Evolutionary conservation across 1,284 basidiomycete genomes (phyloP), one percentile per base, ranked within the genome.

Genomic region (Laetiporus sulphureus): DNA sequence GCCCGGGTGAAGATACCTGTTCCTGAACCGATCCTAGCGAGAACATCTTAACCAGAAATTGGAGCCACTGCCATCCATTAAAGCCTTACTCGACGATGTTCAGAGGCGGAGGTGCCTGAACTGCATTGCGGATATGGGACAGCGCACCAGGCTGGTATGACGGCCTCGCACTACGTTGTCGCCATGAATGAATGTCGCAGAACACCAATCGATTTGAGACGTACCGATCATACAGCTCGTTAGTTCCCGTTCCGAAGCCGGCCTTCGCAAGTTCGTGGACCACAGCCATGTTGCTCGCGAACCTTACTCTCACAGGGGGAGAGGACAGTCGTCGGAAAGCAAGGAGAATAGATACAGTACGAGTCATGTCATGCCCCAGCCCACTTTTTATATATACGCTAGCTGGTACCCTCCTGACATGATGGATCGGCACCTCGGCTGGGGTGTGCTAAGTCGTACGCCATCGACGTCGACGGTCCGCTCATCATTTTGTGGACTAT

Each of bases 1-100:
- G 84, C 82, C 13, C 86, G 75, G 18, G 87, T 89, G 59, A 88
- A 90, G 37, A 90, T 75, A 3, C 86, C 87, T 2, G 86, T 88
- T 23, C 87, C 87, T 27, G 79, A 62, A 21, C 86, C 81, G 32
- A 86, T 66, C 54, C 82, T 84, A 27, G 8, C 7, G 25, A 27
- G 25, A 27, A 27, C 25, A 27, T 7, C 25, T 27, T 27, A 7
- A 27, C 8, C 25, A 7, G 25, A 7, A 27, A 7, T 27, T 13
- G 25, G 8, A n/a, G 13, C 25, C 25, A 10, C 15, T 7, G 32
- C 11, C 15, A 32, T 7, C 32, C 10, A 7, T 32, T 7, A 10
- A 7, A 5, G 25, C n/a, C 77, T 47, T 52, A 85, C 85, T 89
- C 85, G 44, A 79, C 75, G 25, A 89, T 62, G 44, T 83, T 82